phyloP scores from a whole-genome alignment of 106 monocot genomes.

The Xerophyta viscosa region DNA sequence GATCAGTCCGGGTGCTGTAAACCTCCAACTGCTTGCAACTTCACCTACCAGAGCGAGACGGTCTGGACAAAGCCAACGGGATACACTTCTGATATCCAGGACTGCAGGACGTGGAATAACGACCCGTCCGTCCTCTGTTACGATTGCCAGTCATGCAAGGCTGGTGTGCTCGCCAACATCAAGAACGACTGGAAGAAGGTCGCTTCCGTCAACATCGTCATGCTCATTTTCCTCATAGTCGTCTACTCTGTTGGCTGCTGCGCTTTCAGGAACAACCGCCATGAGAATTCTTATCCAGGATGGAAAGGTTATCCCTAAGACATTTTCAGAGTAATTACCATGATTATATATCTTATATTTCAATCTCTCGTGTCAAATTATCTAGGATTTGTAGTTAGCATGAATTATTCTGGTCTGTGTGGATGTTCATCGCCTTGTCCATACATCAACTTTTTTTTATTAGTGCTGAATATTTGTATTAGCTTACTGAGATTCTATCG shows the following conservation, averaged over 20 bases:
- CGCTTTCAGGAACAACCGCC: slow-evolving; percentile 35
- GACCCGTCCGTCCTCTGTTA: slow-evolving; percentile 22
- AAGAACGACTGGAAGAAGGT: slow-evolving; percentile 47
- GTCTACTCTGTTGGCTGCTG: slow-evolving; percentile 44
- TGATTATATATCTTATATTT: too few relatives aligned
- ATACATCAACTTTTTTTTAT: too few relatives aligned
- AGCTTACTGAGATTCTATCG: too few relatives aligned
- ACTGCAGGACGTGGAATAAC: slow-evolving; percentile 28
- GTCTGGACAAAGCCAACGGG: slow-evolving; percentile 12
- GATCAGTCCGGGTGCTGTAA: slow-evolving; percentile 51
- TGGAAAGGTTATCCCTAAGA: slow-evolving; percentile 26
- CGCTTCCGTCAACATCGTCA: slow-evolving; percentile 24
- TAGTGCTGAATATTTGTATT: too few relatives aligned
- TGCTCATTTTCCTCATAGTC: slow-evolving; percentile 25
- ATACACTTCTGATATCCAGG: slow-evolving; percentile 12
- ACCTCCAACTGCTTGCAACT: slow-evolving; percentile 31
- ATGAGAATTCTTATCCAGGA: slow-evolving; percentile 16
- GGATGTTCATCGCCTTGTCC: too few relatives aligned
- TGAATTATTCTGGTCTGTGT: too few relatives aligned
- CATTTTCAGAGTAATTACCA: too few relatives aligned
- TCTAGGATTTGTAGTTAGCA: too few relatives aligned
- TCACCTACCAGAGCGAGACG: slow-evolving; percentile 15
- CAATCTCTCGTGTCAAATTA: too few relatives aligned
- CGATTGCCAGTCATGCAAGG: slow-evolving; percentile 34
- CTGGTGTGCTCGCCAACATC: slow-evolving; percentile 36